Evolutionary conservation across 495 filamentous ascomycete species (phyloP), one percentile per base, ranked within the genome.

Genomic region (Penicillium dipodomyicola): DNA sequence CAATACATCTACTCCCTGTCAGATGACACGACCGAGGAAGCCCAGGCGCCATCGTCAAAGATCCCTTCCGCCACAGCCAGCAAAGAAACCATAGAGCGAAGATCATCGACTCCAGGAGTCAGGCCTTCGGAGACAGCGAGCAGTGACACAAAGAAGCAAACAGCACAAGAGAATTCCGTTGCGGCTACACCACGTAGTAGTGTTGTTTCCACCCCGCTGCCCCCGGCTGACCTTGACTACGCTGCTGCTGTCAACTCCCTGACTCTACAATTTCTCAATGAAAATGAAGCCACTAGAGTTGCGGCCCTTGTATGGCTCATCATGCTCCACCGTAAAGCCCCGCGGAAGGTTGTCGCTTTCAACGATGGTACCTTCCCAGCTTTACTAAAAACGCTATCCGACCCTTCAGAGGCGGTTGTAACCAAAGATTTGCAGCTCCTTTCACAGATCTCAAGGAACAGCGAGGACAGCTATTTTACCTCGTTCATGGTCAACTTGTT

Each of bases 401-500:
- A 99, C 67, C 92, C 95, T 22, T 86, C 93, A 30, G 95, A 99
- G 68, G 87, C 91, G 15, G 95, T 99, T 41, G 95, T 99, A 0
- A 97, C 91, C 12, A 89, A 92, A 57, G 95, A 99, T 67, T 75
- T 99, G 14, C 91, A 96, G 64, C 82, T 99, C 14, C 81, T 99
- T 14, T 96, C 92, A 5, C 93, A 99, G 59, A 97, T 99, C 32
- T 96, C 93, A 5, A 84, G 86, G 51, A 95, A 96, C 58, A 97
- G 93, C 73, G 94, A 96, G 64, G 95, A 97, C 63, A 87, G 90
- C 64, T 97, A 97, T 72, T 97, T 99, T 68, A 87, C 90, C 1
- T 93, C 91, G 12, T 99, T 99, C 67, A 97, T 99, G 95, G 90
- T 96, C 48, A 95, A 93, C 62, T 78, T 99, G 4, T 78, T 99